Evolutionary conservation across 1,284 basidiomycete species (phyloP).

Genomic region (Boletellus deceptivus): DNA sequence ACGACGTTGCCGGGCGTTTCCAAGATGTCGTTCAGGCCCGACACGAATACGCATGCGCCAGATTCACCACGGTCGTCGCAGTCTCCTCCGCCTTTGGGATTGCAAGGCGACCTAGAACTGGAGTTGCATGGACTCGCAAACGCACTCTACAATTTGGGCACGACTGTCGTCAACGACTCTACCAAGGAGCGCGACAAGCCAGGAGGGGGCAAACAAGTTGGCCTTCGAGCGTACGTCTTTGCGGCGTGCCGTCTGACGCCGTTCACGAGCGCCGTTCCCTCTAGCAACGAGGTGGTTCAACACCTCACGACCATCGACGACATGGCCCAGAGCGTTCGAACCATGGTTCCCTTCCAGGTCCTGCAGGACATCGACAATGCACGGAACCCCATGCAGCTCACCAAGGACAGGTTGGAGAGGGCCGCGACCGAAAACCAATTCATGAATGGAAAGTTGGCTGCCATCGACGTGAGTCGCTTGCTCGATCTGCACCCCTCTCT

Average conservation of each 20-base stretch:
- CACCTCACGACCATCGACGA: slow-evolving; percentile 64
- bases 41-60: slow-evolving; percentile 42
- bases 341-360: slow-evolving; percentile 70
- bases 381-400: slow-evolving; percentile 76
- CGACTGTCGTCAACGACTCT: slow-evolving; percentile 73
- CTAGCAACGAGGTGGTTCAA: slow-evolving; percentile 66
- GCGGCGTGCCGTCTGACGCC: neutral
- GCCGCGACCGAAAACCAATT: slow-evolving; percentile 84
- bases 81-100: slow-evolving; percentile 63
- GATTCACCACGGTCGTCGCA: slow-evolving; percentile 71
- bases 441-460: slow-evolving; percentile 83
- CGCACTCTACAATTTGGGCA: slow-evolving; percentile 73
- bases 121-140: slow-evolving; percentile 72
- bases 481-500: neutral
- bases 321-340: slow-evolving; percentile 56
- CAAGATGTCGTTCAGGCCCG: slow-evolving; percentile 17
- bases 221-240: slow-evolving; percentile 55
- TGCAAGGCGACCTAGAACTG: slow-evolving; percentile 72
- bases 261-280: neutral
- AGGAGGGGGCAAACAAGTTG: slow-evolving; percentile 66
- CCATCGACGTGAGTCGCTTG: slow-evolving; percentile 55
- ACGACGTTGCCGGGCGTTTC: neutral
- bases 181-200: slow-evolving; percentile 72
- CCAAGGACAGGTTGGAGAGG: slow-evolving; percentile 72
- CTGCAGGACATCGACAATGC: slow-evolving; percentile 73